Percentiles rank a stretch among this genome's conserved stretches.
These are phyloP conservation scores for Aurinia saxatilis DNA, from an alignment of 345 rosid genomes.

Conservation along the genomic window DNA sequence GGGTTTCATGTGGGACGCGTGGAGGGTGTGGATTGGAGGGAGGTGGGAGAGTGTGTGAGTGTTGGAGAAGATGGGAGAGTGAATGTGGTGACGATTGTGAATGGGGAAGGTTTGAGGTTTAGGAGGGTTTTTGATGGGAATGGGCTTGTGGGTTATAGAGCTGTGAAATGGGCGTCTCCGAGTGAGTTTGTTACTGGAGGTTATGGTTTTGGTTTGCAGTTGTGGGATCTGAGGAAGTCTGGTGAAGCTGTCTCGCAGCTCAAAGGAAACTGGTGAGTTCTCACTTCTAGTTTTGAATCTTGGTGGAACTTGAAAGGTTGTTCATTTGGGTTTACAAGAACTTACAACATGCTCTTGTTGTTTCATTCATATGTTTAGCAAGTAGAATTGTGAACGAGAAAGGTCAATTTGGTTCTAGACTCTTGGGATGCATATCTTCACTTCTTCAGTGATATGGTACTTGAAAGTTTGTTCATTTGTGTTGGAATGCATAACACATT, in stretches of 20 bases:
- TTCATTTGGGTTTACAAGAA: too few relatives aligned
- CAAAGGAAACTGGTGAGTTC: constrained; percentile 64
- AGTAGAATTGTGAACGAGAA: too few relatives aligned
- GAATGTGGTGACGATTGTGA: constrained; percentile 38
- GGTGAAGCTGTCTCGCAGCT: constrained; percentile 72
- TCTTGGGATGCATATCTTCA: background rate
- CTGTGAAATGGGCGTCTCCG: constrained; percentile 82
- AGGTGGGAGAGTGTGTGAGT: constrained; percentile 53
- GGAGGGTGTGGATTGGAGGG: constrained; percentile 60
- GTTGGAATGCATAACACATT: background rate
- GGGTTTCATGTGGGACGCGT: constrained; percentile 53
- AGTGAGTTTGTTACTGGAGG: constrained; percentile 88
- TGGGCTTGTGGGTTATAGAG: constrained; percentile 66
- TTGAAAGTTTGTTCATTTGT: background rate
- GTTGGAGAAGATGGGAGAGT: constrained; percentile 60
- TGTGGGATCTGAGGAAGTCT: constrained; percentile 85
- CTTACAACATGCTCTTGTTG: too few relatives aligned
- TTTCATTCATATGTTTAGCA: too few relatives aligned
- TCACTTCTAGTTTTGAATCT: background rate
- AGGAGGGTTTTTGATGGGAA: constrained; percentile 59
- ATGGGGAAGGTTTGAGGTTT: constrained; percentile 29
- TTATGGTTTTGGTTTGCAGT: constrained; percentile 65
- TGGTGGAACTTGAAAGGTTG: too few relatives aligned
- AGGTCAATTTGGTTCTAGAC: background rate
- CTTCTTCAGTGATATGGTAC: background rate